Evolutionary conservation across 805 yeast genomes (phyloP), one percentile per base, ranked within the genome.

Genomic region (Barnettozyma sp.): DNA sequence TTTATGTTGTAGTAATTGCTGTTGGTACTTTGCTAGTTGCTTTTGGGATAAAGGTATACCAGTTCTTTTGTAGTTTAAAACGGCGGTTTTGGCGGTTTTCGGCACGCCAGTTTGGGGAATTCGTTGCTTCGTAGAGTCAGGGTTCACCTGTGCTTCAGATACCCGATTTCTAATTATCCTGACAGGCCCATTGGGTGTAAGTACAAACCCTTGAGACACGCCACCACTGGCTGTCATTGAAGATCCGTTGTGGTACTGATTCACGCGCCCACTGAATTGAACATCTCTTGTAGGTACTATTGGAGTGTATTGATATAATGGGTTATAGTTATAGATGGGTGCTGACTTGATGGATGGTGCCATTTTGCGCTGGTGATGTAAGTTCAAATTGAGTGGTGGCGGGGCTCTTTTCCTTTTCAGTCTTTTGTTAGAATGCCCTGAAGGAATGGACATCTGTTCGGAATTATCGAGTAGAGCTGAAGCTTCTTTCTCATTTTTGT

Each of bases 261-360:
- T 22, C 3, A 25, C 4, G n/a, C 32, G 36, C 18, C 33, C 40
- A 26, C 26, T 22, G 34, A 48, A 39, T 8, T 35, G 35, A 1
- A 43, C 13, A 12, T 42, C 40, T 33, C 39, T 42, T 17, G 44
- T 35, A 3, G 48, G 40, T 1, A 43, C 36, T n/a, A n/a, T n/a
- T 17, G 48, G 48, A 2, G 43, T 42, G 23, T 36, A 19, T 7
- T 32, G 39, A 26, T 41, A 39, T 2, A 29, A 41, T 17, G 43
- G 41, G 6, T 34, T 33, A 25, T 36, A 16, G 20, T 42, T 37
- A 30, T 48, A 52, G n/a, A 56, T 52, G 12, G 62, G 62, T 12
- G 62, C 62, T 3, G 61, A 55, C 30, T 52, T 57, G 33, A 58
- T 56, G 7, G 42, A 36, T 16, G 60, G 61, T 14, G 41, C 43